A percentile compares a stretch with the other conserved stretches of the same genome.
These are phyloP conservation scores for Flaveria floridana DNA, from an alignment of 140 eudicot species.

Conservation along the genomic window DNA sequence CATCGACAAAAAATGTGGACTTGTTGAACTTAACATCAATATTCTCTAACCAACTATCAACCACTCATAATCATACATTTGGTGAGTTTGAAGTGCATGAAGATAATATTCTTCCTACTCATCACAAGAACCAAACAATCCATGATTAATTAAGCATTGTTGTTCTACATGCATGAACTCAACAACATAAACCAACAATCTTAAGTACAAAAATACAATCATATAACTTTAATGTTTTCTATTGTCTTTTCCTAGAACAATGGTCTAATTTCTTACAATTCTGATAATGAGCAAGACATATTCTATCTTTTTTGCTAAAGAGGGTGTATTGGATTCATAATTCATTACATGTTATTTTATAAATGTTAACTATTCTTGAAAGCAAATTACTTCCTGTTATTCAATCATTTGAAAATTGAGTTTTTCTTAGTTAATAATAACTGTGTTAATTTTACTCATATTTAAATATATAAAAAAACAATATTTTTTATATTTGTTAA, in stretches of 20 bases:
- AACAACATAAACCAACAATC: constrained; percentile 26
- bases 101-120: constrained; percentile 40
- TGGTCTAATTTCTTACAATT: background rate
- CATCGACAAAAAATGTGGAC: background rate
- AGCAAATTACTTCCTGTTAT: too few species aligned
- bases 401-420: too few species aligned
- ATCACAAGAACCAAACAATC: constrained; percentile 33
- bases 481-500: too few species aligned
- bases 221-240: constrained; percentile 26
- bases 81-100: constrained; percentile 30
- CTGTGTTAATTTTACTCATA: too few species aligned
- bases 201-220: constrained; percentile 11
- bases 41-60: constrained; percentile 32
- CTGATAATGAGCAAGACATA: too few species aligned
- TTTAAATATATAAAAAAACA: too few species aligned
- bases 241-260: constrained; percentile 26
- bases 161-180: constrained; percentile 33
- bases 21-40: constrained; percentile 25
- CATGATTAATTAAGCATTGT: constrained; percentile 25
- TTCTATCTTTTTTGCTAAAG: too few species aligned
- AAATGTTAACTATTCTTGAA: too few species aligned
- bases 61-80: constrained; percentile 25
- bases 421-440: too few species aligned
- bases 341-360: too few species aligned
- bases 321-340: too few species aligned